phyloP scores from a whole-genome alignment of 306 rosid genomes.

The Vicia sativa region DNA sequence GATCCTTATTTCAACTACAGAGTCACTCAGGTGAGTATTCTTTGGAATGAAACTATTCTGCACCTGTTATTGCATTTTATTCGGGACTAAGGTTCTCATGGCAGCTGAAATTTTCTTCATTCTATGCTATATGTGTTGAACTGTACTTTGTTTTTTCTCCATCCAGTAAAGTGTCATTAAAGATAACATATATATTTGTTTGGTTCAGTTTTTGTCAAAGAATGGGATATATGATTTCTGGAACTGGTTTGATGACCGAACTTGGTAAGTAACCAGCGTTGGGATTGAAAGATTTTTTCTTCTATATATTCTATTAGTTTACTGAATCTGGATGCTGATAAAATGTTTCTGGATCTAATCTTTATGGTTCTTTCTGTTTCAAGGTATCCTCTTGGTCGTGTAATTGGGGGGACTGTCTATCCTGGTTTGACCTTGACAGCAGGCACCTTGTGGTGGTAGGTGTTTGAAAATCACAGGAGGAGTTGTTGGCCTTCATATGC shows the following conservation, averaged over 20 bases:
- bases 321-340: slow-evolving; percentile 25
- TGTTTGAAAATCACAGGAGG: slow-evolving; percentile 31
- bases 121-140: slow-evolving; percentile 15
- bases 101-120: slow-evolving; percentile 12
- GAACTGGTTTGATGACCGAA: slow-evolving; percentile 99
- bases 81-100: slow-evolving; percentile 10
- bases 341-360: slow-evolving; percentile 36
- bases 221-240: slow-evolving; percentile 96
- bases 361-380: slow-evolving; percentile 31
- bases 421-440: slow-evolving; percentile 98
- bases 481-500: slow-evolving; percentile 27
- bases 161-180: slow-evolving; percentile 18
- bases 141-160: slow-evolving; percentile 23
- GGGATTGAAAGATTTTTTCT: slow-evolving; percentile 9
- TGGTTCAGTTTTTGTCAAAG: slow-evolving; percentile 88
- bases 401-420: slow-evolving; percentile 97
- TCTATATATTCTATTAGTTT: slow-evolving; percentile 1
- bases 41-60: slow-evolving; percentile 26
- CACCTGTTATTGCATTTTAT: slow-evolving; percentile 9
- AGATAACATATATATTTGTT: slow-evolving; percentile 46
- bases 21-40: slow-evolving; percentile 91
- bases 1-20: slow-evolving; percentile 98
- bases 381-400: slow-evolving; percentile 99
- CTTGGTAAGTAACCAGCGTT: slow-evolving; percentile 65
- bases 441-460: slow-evolving; percentile 90